Conservation (phyloP, 371 early-diverging fungal genomes). For the Apophysomyces sp. region DNA sequence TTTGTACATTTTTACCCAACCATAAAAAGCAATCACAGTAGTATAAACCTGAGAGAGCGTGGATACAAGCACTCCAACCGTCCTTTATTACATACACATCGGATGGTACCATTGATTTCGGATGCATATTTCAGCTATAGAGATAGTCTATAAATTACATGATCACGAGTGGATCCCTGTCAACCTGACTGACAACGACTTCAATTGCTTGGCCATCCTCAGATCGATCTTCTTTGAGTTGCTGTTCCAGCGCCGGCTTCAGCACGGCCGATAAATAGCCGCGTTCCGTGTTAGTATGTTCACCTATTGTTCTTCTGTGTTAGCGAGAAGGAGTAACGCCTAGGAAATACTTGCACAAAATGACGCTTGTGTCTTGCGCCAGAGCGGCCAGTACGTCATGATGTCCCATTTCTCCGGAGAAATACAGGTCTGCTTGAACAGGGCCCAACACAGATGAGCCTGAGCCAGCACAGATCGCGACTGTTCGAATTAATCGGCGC, state of each 20-base stretch:
- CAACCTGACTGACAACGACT: conserved; percentile 67
- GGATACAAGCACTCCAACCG: too few relatives aligned
- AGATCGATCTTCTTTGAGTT: conserved; percentile 45
- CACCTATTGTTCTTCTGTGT: conserved; percentile 41
- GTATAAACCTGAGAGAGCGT: too few relatives aligned
- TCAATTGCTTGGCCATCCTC: conserved; percentile 51
- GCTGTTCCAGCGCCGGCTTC: conserved; percentile 59
- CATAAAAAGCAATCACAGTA: too few relatives aligned
- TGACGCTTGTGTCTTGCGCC: conserved; percentile 75
- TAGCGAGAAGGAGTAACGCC: background rate
- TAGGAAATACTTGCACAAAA: conserved; percentile 69
- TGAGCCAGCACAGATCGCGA: conserved; percentile 96
- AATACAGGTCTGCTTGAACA: conserved; percentile 68
- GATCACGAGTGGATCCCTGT: conserved; percentile 72
- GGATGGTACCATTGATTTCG: background rate
- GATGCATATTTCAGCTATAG: too few relatives aligned
- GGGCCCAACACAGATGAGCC: conserved; percentile 65
- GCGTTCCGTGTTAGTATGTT: conserved; percentile 94
- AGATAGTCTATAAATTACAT: conserved; percentile 44
- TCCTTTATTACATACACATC: too few relatives aligned
- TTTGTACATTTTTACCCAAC: background rate
- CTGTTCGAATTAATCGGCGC: conserved; percentile 57
- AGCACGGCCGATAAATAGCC: conserved; percentile 82
- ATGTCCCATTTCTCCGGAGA: conserved; percentile 97
- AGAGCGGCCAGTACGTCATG: conserved; percentile 87